Evolutionary conservation across 257 asterid genomes (phyloP).

Genomic region (Solanum sparsipilum): DNA sequence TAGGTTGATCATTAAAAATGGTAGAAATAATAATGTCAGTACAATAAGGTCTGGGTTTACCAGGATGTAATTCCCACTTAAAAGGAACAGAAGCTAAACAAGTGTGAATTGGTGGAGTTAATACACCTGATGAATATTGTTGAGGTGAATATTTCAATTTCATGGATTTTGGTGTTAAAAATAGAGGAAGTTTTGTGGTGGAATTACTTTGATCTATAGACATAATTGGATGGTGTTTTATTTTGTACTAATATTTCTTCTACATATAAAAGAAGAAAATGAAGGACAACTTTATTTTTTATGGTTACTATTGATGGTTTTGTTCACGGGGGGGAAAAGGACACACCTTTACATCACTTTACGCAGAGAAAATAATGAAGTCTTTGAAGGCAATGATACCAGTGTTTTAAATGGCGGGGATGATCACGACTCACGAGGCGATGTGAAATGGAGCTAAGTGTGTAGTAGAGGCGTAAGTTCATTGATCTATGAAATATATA

Average conservation of each 20-base stretch:
- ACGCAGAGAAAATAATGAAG: no score
- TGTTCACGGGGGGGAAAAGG: neutral
- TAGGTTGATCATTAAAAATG: neutral
- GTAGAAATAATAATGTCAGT: slow-evolving; percentile 11
- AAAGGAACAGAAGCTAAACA: slow-evolving; percentile 57
- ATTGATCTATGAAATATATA: no score
- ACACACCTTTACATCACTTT: neutral
- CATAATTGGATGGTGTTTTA: neutral
- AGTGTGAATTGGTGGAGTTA: slow-evolving; percentile 48
- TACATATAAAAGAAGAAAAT: neutral
- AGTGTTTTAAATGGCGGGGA: no score
- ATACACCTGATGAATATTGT: slow-evolving; percentile 33
- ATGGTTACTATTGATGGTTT: neutral
- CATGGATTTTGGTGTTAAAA: slow-evolving; percentile 2
- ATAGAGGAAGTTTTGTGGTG: slow-evolving; percentile 32
- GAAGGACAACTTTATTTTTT: neutral
- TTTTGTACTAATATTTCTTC: no score
- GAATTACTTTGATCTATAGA: neutral
- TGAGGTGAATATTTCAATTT: slow-evolving; percentile 20
- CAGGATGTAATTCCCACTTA: slow-evolving; percentile 78
- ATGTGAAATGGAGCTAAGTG: no score
- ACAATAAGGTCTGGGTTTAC: slow-evolving; percentile 53
- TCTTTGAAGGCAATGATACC: no score
- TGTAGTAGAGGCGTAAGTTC: no score
- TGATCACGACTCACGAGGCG: no score